Base-by-base conservation (phyloP, 371 early-diverging fungal species). In the Parasitella parasitica region DNA sequence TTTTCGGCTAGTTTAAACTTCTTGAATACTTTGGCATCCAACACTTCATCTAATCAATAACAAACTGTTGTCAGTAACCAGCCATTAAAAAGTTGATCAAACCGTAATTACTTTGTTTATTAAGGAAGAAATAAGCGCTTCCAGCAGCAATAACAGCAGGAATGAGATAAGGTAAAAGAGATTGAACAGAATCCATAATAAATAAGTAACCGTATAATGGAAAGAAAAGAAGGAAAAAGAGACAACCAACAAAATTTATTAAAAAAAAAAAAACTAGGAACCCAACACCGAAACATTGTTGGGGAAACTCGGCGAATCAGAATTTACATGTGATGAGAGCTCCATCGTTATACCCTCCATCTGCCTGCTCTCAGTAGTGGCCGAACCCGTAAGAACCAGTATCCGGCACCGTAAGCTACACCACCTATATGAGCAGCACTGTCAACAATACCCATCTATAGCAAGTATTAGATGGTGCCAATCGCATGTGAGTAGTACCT, bases 1-100 rank as follows among this genome's bases (percentile, higher is more conserved):
- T 94, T 94, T 64, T 90, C 86, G 43, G 83, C 76, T 28, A 96
- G 83, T 67, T 86, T 86, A 72, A 95, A 94, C 68, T 87, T 78
- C 76, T 89, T 91, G 80, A 88, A 96, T 35, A 87, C 87, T 59
- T 87, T 84, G 57, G 89, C 78, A 66, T 88, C 85, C 70, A 94
- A 75, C 6, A 82, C 86, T 20, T 83, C 67, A 26, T 65, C 75
- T 75, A 73, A 49, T 35, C 4, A 3, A 54, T 4, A 22, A 34
- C 16, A 15, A 37, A 54, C 4, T 0, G 15, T 54, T 22, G 24
- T 59, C 9, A 37, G 27, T 16, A 50, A 27, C 30, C 9, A 37
- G 27, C 15, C 36, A 36, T 34, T 36, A 36, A 48, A 48, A 35
- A 12, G 27, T 59, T 55, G 49, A n/a, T 48, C 30, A 16, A 12